A percentile compares a stretch with the other conserved stretches of the same genome.
These are phyloP conservation scores for Candida tallmaniae DNA, from an alignment of 805 yeast species.

Conservation along the genomic window DNA sequence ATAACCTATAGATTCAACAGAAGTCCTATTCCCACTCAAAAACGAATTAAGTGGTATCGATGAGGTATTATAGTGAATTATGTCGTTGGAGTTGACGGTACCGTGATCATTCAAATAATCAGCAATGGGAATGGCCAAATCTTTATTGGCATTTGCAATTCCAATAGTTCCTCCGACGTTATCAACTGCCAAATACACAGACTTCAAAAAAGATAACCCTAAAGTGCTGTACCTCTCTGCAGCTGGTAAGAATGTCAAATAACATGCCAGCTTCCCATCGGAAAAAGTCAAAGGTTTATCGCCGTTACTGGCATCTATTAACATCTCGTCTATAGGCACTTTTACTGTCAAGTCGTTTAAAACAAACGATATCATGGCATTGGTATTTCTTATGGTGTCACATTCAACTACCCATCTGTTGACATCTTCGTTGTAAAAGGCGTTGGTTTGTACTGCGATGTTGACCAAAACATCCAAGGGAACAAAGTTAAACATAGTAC, in stretches of 20 bases:
- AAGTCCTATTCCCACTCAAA: background rate
- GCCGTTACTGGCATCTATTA: conserved; percentile 33
- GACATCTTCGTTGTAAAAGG: conserved; percentile 46
- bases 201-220: conserved; percentile 55
- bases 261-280: conserved; percentile 56
- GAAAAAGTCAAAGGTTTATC: conserved; percentile 43
- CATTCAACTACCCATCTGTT: conserved; percentile 64
- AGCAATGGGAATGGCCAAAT: conserved; percentile 8
- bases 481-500: conserved; percentile 44
- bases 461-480: conserved; percentile 56
- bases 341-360: conserved; percentile 49
- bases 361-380: conserved; percentile 49
- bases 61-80: background rate
- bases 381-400: conserved; percentile 36
- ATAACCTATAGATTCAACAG: conserved; percentile 5
- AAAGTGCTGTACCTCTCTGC: conserved; percentile 47
- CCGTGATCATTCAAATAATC: conserved; percentile 8
- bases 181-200: conserved; percentile 59
- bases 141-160: conserved; percentile 44
- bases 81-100: background rate
- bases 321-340: conserved; percentile 46
- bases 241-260: conserved; percentile 47
- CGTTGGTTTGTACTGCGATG: conserved; percentile 66
- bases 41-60: too few species aligned
- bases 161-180: conserved; percentile 54